A percentile compares a stretch with the other conserved stretches of the same genome.
Evolutionary conservation across 2,329 filamentous ascomycete genomes (phyloP).

Genomic region (Penicillium thymicola): DNA sequence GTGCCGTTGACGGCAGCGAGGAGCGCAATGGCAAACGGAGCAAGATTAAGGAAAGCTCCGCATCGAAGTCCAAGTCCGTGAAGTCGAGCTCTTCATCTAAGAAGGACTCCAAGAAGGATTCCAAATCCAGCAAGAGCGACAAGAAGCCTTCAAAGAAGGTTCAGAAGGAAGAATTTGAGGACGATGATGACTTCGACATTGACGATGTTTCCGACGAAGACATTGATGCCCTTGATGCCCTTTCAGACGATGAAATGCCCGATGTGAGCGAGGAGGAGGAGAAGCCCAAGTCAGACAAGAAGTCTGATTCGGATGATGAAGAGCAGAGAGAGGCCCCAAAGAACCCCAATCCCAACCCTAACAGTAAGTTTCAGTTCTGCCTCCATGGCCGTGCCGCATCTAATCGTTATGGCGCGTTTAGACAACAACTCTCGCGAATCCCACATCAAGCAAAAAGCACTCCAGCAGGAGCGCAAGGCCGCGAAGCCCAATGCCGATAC

Average conservation of each 20-base stretch:
- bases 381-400: constrained; percentile 8
- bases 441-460: constrained; percentile 86
- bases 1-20: constrained; percentile 37
- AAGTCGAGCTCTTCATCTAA: constrained; percentile 18
- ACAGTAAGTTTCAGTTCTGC: constrained; percentile 29
- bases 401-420: constrained; percentile 27
- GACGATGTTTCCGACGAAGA: constrained; percentile 49
- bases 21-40: constrained; percentile 42
- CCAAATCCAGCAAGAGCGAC: constrained; percentile 33
- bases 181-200: constrained; percentile 54
- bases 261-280: constrained; percentile 44
- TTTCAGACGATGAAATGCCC: constrained; percentile 34
- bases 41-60: constrained; percentile 34
- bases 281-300: constrained; percentile 18
- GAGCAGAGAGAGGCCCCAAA: constrained; percentile 10
- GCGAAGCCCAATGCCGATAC: constrained; percentile 90
- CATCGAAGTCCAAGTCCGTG: constrained; percentile 27
- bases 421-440: constrained; percentile 71
- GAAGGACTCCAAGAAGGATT: constrained; percentile 27
- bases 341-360: constrained; percentile 10
- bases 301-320: not conserved
- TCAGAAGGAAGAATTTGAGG: constrained; percentile 41
- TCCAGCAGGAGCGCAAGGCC: constrained; percentile 83
- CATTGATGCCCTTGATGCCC: constrained; percentile 22
- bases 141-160: constrained; percentile 34